Base-by-base conservation (phyloP, 202 grass and related monocot genomes). In the Elaeis oleifera region DNA sequence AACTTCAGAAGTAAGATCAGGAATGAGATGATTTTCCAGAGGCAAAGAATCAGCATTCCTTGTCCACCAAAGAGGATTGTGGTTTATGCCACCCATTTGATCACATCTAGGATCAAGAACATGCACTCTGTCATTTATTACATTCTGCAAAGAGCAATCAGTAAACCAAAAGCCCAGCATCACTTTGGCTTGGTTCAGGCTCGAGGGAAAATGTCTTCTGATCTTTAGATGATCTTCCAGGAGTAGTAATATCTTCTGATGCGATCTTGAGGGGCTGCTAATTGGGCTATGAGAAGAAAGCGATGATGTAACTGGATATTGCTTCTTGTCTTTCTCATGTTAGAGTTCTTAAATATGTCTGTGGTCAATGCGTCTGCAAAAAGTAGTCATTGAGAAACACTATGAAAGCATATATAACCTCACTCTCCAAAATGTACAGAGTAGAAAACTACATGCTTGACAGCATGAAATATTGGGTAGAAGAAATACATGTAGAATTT, bases 251-350 rank as follows among this genome's bases (percentile, higher is more conserved):
- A 61, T 67, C 74, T 81, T 72, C 73, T 65, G 63, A 56, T 56
- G 24, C 51, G 81, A 70, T 79, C 27, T 83, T 65, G 16, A 71
- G 61, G 17, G 61, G 59, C 4, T 22, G 11, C 18, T 49, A 29
- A 48, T 24, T 5, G 50, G 59, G 15, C 16, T 44, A 62, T 39
- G 36, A 44, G 36, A 16, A 13, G 27, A 8, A 64, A 64, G 61
- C 31, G 68, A 22, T 61, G 63, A 49, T 50, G 59, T 53, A 83
- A 73, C 32, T 63, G 17, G 60, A 58, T 64, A 55, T 27, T 57
- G 31, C 58, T 61, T 78, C 77, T 83, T 56, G 67, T 78, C 50
- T 80, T 85, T 77, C 78, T 82, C 58, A 62, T 64, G 75, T 50
- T 68, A 49, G 67, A 59, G 74, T 54, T 60, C 59, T 60, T 84